Conservation (phyloP, 2,329 filamentous ascomycete species). For the Zelopaecilomyces penicillatus region DNA sequence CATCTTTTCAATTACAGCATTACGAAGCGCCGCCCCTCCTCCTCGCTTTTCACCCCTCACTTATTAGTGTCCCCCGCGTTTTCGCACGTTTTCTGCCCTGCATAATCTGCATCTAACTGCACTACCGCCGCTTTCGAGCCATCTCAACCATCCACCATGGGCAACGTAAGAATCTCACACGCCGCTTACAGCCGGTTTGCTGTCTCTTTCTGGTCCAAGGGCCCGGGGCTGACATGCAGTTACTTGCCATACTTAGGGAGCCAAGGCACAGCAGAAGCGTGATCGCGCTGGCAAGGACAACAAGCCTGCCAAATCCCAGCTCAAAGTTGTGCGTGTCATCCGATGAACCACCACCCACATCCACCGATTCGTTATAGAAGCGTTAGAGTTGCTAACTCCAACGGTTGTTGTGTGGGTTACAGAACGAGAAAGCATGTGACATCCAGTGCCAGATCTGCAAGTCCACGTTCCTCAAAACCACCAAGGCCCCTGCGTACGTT, state of each 20-base stretch:
- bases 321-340: slow-evolving; percentile 51
- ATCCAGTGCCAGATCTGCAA: slow-evolving; percentile 73
- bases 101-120: not conserved
- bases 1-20: too few relatives aligned
- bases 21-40: too few relatives aligned
- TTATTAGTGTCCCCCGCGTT: too few relatives aligned
- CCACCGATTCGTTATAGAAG: too few relatives aligned
- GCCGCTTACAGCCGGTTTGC: not conserved
- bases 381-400: not conserved
- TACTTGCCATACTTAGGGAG: slow-evolving; percentile 36
- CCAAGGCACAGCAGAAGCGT: slow-evolving; percentile 63
- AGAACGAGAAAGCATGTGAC: slow-evolving; percentile 67
- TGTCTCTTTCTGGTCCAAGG: not conserved
- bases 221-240: slow-evolving; percentile 12
- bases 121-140: not conserved
- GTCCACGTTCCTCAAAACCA: slow-evolving; percentile 71
- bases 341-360: not conserved
- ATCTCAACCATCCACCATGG: slow-evolving; percentile 17
- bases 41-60: too few relatives aligned
- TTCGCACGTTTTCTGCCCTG: too few relatives aligned
- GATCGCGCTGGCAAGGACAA: slow-evolving; percentile 60
- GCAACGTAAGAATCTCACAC: slow-evolving; percentile 23
- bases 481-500: slow-evolving; percentile 59
- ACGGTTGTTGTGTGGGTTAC: slow-evolving; percentile 1
- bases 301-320: slow-evolving; percentile 54